Evolutionary conservation across 2,329 filamentous ascomycete genomes (phyloP).

Genomic region (Raffaelea deltoideospora): DNA sequence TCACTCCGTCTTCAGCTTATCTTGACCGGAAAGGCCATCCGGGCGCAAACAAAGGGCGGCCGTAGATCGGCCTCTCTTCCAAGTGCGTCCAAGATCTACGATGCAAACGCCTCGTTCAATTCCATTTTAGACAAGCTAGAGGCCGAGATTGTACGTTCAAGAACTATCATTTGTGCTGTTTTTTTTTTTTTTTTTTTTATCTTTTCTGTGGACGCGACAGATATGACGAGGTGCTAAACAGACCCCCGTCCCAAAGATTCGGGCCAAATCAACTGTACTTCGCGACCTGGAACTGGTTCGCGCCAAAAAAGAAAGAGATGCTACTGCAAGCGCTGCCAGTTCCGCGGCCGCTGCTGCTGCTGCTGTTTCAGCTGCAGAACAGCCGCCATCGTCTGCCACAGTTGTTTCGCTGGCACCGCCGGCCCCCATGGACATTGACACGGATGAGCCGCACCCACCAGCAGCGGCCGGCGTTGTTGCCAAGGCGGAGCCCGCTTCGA

Average conservation of each 20-base stretch:
- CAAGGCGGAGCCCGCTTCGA: constrained; percentile 18
- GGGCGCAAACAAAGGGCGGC: constrained; percentile 29
- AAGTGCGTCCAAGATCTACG: constrained; percentile 26
- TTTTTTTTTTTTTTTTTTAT: neutral
- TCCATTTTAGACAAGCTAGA: constrained; percentile 40
- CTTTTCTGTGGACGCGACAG: neutral
- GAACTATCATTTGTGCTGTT: neutral
- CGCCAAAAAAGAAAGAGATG: constrained; percentile 10
- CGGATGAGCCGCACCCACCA: constrained; percentile 3
- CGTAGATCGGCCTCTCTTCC: constrained; percentile 20
- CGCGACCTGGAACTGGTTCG: constrained; percentile 34
- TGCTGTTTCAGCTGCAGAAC: neutral
- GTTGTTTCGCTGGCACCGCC: constrained; percentile 10
- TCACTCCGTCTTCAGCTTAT: constrained; percentile 40
- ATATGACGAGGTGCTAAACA: neutral
- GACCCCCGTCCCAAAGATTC: constrained; percentile 17
- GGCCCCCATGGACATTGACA: constrained; percentile 17
- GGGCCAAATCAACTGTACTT: constrained; percentile 38
- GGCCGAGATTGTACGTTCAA: constrained; percentile 34
- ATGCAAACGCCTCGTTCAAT: constrained; percentile 34
- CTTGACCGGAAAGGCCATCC: constrained; percentile 42
- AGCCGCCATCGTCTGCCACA: constrained; percentile 1
- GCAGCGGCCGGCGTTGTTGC: too few relatives aligned
- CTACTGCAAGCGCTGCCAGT: neutral
- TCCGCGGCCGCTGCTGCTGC: neutral